Base-by-base conservation (phyloP, 164 flowering plant genomes). In the Kalanchoe fedtschenkoi region DNA sequence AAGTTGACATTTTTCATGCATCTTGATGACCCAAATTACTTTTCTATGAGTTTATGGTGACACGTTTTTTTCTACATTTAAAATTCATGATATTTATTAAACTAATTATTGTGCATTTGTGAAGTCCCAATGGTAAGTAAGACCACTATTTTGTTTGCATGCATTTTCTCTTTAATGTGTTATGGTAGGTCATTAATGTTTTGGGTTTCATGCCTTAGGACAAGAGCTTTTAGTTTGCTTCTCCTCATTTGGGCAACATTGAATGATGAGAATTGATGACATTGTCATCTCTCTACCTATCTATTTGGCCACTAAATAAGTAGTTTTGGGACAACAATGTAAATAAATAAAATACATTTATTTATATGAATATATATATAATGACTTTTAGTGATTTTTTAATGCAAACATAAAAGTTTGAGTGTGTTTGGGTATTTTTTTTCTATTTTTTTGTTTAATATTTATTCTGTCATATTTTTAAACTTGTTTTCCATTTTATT, bases 121-220 rank as follows among this genome's bases (percentile, higher is more conserved):
- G 56, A 26, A 24, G 56, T 51, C 26, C 32, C 56, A 51, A 16
- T 24, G 56, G 28, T 1, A 30, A 24, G 28, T 47, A 47, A 47
- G 54, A 47, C 54, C 54, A 7, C 54, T 47, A 47, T 47, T 47
- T 47, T 47, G 54, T 47, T 51, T 24, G 56, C 32, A 24, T 24
- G 24, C 30, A 13, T 51, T 24, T 51, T 13, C 10, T 15, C 32
- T 51, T 26, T 26, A 24, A 51, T 51, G 32, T 26, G 32, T 26
- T 51, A 24, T 24, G 56, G 56, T 51, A 51, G 56, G 56, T 51
- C 32, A 51, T 13, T 51, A 10, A 16, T 51, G 0, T 51, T 51
- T 51, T 51, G 56, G 39, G 56, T 51, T 32, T 51, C 26, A 51
- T 29, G 15, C 56, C 3, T 51, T 47, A 26, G 56, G 32, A 51